phyloP scores from a whole-genome alignment of 106 monocot species.

The Phalaenopsis aphrodite region DNA sequence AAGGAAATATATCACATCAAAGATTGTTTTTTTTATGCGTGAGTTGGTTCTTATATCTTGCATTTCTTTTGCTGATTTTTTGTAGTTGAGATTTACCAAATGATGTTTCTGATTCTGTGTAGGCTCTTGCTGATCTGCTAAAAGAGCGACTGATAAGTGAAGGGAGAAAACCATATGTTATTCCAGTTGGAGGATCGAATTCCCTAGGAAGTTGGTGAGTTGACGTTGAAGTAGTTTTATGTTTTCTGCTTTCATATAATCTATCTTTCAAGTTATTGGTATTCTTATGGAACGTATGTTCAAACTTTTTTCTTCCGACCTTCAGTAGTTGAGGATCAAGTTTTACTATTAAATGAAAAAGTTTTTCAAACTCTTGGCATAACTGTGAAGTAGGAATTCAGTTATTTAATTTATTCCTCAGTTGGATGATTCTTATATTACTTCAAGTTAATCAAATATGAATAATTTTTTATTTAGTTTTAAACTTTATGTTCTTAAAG shows the following conservation, averaged over 20 bases:
- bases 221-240: not conserved
- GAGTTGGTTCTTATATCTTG: not conserved
- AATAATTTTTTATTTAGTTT: too few relatives aligned
- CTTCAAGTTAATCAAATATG: too few relatives aligned
- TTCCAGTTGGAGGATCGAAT: conserved; percentile 98
- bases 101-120: not conserved
- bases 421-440: too few relatives aligned
- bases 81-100: not conserved
- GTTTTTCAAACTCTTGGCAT: too few relatives aligned
- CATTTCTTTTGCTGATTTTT: not conserved
- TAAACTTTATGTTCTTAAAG: too few relatives aligned
- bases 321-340: too few relatives aligned
- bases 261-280: not conserved
- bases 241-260: not conserved
- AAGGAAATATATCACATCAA: not conserved
- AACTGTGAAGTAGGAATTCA: too few relatives aligned
- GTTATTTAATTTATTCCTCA: too few relatives aligned
- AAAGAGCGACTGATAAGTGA: conserved; percentile 51
- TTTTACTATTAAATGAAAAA: too few relatives aligned
- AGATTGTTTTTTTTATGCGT: not conserved
- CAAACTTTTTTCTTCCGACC: too few relatives aligned
- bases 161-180: conserved; percentile 91
- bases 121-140: conserved; percentile 75
- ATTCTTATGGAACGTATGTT: too few relatives aligned
- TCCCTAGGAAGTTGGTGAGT: conserved; percentile 91